These are phyloP conservation scores for Bacterosira constricta DNA, from an alignment of 108 stramenopile genomes.

Conservation along the genomic window DNA sequence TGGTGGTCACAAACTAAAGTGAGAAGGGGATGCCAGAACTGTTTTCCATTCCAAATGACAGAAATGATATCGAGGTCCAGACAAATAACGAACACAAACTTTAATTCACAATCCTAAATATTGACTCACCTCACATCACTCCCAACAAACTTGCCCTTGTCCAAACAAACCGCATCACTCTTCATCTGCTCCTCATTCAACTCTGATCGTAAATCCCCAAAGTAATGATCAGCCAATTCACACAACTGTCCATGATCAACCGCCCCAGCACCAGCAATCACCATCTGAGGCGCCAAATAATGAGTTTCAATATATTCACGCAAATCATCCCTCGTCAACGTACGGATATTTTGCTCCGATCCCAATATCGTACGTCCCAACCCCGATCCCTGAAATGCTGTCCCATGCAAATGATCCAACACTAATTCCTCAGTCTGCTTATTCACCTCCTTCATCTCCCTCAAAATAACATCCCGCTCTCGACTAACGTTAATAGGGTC, in stretches of 20 bases:
- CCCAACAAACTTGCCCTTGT: conserved; percentile 94
- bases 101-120: too few species aligned
- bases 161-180: conserved; percentile 83
- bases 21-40: too few species aligned
- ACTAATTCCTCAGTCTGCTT: conserved; percentile 98
- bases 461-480: conserved; percentile 97
- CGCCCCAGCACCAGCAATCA: conserved; percentile 97
- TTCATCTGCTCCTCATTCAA: conserved; percentile 61
- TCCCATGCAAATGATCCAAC: conserved; percentile 97
- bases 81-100: too few species aligned
- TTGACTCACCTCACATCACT: conserved; percentile 84
- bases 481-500: conserved; percentile 89
- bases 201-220: conserved; percentile 80
- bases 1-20: not conserved
- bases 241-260: conserved; percentile 92
- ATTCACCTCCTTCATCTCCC: conserved; percentile 99
- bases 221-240: conserved; percentile 87
- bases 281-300: conserved; percentile 98
- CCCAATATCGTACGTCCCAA: conserved; percentile 98
- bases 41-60: too few species aligned
- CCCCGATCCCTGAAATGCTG: conserved; percentile 93
- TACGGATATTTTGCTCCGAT: conserved; percentile 91
- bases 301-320: conserved; percentile 93
- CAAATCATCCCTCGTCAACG: conserved; percentile 85
- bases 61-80: too few species aligned